phyloP scores from a whole-genome alignment of 768 basidiomycete genomes.

The Psilocybe subaeruginosa region DNA sequence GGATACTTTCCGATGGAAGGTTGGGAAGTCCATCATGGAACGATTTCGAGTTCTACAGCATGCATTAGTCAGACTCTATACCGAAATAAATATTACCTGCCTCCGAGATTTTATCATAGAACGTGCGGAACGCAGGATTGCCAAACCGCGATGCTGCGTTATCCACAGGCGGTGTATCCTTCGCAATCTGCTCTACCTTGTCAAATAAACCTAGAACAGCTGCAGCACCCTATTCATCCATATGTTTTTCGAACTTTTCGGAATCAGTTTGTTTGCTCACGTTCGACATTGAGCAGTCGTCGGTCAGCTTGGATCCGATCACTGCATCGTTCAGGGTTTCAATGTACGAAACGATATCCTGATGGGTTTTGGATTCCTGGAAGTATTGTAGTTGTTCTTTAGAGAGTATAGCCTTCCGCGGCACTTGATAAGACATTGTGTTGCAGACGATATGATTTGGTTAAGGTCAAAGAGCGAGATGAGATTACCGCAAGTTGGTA shows the following conservation, averaged over 20 bases:
- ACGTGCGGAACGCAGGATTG: slow-evolving; percentile 93
- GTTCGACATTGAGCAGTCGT: slow-evolving; percentile 55
- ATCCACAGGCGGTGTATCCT: slow-evolving; percentile 81
- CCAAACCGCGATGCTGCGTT: slow-evolving; percentile 94
- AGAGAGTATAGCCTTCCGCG: slow-evolving; percentile 76
- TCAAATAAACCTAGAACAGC: slow-evolving; percentile 69
- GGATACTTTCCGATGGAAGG: slow-evolving; percentile 57
- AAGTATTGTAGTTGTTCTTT: slow-evolving; percentile 83
- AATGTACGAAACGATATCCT: slow-evolving; percentile 70
- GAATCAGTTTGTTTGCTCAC: slow-evolving; percentile 44
- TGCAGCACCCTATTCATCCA: slow-evolving; percentile 54
- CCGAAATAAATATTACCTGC: slow-evolving; percentile 37
- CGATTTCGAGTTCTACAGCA: slow-evolving; percentile 47
- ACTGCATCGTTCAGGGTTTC: slow-evolving; percentile 76
- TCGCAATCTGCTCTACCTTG: slow-evolving; percentile 64
- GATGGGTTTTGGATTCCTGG: slow-evolving; percentile 71
- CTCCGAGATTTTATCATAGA: slow-evolving; percentile 81
- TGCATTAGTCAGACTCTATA: background rate
- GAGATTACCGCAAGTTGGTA: background rate
- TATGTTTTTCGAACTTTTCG: slow-evolving; percentile 4
- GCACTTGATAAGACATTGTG: slow-evolving; percentile 47
- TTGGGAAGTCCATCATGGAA: slow-evolving; percentile 64
- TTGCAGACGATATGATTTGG: background rate
- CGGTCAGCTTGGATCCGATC: slow-evolving; percentile 75
- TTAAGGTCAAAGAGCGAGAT: no score